Base-by-base conservation (phyloP, 1,139 yeast genomes). In the Hemisphaericaspora xylanilytica region DNA sequence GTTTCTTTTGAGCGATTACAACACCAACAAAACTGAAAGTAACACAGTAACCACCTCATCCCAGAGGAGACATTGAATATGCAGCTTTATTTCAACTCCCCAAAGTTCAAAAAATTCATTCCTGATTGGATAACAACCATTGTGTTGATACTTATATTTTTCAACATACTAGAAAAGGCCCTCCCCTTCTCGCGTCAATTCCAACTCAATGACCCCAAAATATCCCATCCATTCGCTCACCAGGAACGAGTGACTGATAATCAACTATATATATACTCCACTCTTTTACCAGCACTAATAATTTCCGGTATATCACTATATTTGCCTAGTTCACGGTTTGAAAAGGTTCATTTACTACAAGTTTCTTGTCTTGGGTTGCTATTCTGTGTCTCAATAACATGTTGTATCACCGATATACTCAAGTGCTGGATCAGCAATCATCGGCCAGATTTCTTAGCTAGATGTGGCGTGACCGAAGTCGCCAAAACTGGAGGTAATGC, bases 361-460 rank as follows among this genome's bases (percentile, higher is more conserved):
- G 42, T 59, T 10, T 50, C 61, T 6, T 33, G 54, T 10, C 49
- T 63, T 25, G 65, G 63, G 3, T 47, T 63, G 30, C 43, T 49
- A 17, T 45, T 60, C 12, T 48, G 65, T 6, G 48, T 61, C 13
- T 35, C 52, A 18, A 38, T 47, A 14, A 42, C 46, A 21, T 49
- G 54, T 3, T 54, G 56, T 8, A 33, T 58, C 16, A 70, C 75
- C n/a, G 76, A 70, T 47, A 54, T 69, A 17, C 52, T 71, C 36
- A 71, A 70, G 47, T 62, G 64, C 36, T 70, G 75, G 75, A 65
- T 71, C 28, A 70, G 70, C n/a, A 56, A 73, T 39, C 75, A 74
- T 3, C 51, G 77, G 29, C 77, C 77, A 1, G 77, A 71, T 46
- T 70, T 71, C 42, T 50, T 71, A 24, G 65, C 58, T 13, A 51